phyloP scores from a whole-genome alignment of 139 green algal species.

The Chlorella sp. region DNA sequence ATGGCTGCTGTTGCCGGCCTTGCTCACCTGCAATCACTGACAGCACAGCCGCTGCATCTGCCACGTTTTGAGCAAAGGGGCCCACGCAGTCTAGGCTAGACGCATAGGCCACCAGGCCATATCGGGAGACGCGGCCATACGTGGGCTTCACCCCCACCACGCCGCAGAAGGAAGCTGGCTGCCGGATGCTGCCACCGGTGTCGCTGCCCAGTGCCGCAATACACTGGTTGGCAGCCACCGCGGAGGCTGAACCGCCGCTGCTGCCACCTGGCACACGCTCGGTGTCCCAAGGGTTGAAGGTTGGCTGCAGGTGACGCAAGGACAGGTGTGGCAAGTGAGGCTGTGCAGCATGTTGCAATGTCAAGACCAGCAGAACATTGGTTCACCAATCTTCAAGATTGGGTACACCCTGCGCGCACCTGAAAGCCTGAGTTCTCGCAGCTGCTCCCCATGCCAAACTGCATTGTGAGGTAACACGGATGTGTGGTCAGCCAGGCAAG shows the following conservation, averaged over 20 bases:
- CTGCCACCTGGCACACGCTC: conserved; percentile 92
- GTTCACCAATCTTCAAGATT: too few species aligned
- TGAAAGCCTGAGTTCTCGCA: conserved; percentile 93
- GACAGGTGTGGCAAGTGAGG: not conserved
- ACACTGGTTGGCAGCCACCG: conserved; percentile 86
- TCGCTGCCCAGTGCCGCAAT: conserved; percentile 88
- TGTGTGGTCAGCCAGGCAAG: too few species aligned
- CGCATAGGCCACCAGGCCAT: conserved; percentile 95
- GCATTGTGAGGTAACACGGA: too few species aligned
- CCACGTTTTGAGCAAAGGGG: conserved; percentile 80
- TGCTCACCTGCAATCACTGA: conserved; percentile 77
- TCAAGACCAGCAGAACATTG: not conserved
- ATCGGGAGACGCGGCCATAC: conserved; percentile 92
- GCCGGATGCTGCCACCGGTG: conserved; percentile 95
- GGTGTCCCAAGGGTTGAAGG: conserved; percentile 84
- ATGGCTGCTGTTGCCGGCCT: too few species aligned
- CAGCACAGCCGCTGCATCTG: conserved; percentile 90
- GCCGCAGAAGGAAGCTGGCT: conserved; percentile 96
- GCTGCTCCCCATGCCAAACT: conserved; percentile 97
- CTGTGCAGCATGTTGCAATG: not conserved
- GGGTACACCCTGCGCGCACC: conserved; percentile 55
- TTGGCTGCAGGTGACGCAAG: conserved; percentile 18
- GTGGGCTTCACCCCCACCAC: conserved; percentile 98
- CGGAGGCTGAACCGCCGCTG: conserved; percentile 94
- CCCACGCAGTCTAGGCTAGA: conserved; percentile 94